Conservation (phyloP, 176 grass and related monocot genomes). For the Ensete glaucum region DNA sequence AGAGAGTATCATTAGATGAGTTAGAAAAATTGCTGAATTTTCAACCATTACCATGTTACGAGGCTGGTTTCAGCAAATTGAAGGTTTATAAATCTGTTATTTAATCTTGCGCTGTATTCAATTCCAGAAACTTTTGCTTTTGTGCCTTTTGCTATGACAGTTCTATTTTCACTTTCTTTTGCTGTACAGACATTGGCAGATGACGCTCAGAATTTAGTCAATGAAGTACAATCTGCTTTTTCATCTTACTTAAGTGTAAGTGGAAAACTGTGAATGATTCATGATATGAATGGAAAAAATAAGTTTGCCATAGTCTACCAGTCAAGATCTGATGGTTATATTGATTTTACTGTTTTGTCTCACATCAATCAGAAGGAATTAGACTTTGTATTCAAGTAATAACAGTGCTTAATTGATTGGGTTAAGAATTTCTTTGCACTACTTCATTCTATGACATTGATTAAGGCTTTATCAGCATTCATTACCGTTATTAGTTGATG, state of each 20-base stretch:
- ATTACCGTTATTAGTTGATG: neutral
- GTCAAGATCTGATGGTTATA: no score
- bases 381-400: no score
- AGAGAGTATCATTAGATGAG: constrained; percentile 60
- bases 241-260: constrained; percentile 64
- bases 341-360: no score
- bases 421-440: no score
- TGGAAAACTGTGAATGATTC: neutral
- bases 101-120: neutral
- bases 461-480: neutral
- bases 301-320: neutral
- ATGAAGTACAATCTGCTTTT: constrained; percentile 52
- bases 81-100: constrained; percentile 44
- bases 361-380: no score
- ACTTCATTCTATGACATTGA: neutral
- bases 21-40: constrained; percentile 50
- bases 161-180: constrained; percentile 20
- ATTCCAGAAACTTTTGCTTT: neutral
- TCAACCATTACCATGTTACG: constrained; percentile 31
- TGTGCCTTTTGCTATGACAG: neutral
- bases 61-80: constrained; percentile 41
- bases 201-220: constrained; percentile 47
- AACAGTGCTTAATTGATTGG: no score
- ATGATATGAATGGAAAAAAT: neutral
- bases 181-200: constrained; percentile 41